phyloP scores from a whole-genome alignment of 345 rosid genomes.

The Arabis alpina region DNA sequence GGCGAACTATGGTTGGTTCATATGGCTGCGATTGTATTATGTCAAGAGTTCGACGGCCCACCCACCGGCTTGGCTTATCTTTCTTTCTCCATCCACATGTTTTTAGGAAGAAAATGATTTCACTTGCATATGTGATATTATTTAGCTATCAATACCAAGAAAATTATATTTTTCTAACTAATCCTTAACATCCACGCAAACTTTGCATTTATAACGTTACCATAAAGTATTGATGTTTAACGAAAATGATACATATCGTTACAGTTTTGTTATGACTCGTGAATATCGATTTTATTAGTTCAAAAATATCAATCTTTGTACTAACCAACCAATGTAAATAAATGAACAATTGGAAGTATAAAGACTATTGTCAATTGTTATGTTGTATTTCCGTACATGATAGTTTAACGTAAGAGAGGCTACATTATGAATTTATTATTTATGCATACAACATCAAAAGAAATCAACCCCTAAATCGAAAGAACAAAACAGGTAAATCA shows the following conservation, averaged over 20 bases:
- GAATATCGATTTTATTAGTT: not conserved
- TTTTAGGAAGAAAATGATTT: constrained; percentile 19
- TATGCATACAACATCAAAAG: not conserved
- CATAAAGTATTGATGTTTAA: not conserved
- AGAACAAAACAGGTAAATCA: not conserved
- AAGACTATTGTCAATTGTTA: too few species aligned
- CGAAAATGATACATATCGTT: not conserved
- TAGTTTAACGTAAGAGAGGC: not conserved
- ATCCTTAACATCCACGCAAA: constrained; percentile 2
- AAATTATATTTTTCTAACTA: not conserved
- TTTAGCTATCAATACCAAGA: not conserved
- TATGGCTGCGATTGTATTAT: constrained; percentile 19
- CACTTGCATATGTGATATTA: not conserved
- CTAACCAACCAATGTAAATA: too few species aligned
- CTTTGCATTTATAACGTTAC: constrained; percentile 14
- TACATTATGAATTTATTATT: not conserved
- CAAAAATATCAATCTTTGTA: not conserved
- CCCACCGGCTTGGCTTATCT: constrained; percentile 27
- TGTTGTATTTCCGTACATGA: not conserved
- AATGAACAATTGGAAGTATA: too few species aligned
- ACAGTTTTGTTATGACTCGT: not conserved
- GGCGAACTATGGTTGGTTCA: constrained; percentile 4
- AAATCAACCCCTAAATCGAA: not conserved
- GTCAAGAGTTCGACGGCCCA: constrained; percentile 38
- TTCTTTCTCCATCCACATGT: constrained; percentile 29